Conservation (phyloP, 2,329 filamentous ascomycete genomes). For the Dactylellina haptotyla region DNA sequence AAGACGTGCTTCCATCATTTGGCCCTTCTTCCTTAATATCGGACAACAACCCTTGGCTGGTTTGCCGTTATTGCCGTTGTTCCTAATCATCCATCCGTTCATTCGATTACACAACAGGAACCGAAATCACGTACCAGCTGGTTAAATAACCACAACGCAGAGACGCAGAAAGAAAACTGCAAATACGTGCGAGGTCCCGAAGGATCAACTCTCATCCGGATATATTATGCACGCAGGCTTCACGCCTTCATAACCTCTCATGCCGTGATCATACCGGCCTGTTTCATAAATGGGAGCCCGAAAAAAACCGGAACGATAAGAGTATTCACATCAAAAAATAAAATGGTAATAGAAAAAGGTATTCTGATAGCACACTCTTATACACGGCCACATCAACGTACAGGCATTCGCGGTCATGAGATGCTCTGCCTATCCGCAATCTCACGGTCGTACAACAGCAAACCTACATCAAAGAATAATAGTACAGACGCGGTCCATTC, state of each 20-base stretch:
- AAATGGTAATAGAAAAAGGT: not conserved
- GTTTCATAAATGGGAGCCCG: slow-evolving; percentile 28
- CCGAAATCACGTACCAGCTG: not conserved
- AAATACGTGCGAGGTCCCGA: not conserved
- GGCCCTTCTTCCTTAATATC: not conserved
- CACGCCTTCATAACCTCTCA: slow-evolving; percentile 4
- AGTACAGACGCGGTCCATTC: slow-evolving; percentile 8
- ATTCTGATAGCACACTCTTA: slow-evolving; percentile 2
- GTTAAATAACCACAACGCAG: slow-evolving; percentile 13
- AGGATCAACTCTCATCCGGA: slow-evolving; percentile 44
- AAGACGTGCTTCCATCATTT: slow-evolving; percentile 31
- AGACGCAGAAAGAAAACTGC: slow-evolving; percentile 3
- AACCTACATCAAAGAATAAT: slow-evolving; percentile 19
- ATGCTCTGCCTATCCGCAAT: slow-evolving; percentile 29
- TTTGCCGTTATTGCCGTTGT: slow-evolving; percentile 40
- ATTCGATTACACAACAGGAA: slow-evolving; percentile 34
- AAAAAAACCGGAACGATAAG: too few species aligned
- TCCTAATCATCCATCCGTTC: not conserved
- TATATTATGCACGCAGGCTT: slow-evolving; percentile 36
- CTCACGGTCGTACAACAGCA: slow-evolving; percentile 46
- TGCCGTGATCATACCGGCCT: slow-evolving; percentile 10
- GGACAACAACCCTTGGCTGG: not conserved
- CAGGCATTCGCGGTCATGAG: slow-evolving; percentile 37
- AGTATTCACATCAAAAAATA: too few species aligned
- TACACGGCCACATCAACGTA: slow-evolving; percentile 25